Evolutionary conservation across 2,329 filamentous ascomycete species (phyloP).

Genomic region (Monilinia polystroma): DNA sequence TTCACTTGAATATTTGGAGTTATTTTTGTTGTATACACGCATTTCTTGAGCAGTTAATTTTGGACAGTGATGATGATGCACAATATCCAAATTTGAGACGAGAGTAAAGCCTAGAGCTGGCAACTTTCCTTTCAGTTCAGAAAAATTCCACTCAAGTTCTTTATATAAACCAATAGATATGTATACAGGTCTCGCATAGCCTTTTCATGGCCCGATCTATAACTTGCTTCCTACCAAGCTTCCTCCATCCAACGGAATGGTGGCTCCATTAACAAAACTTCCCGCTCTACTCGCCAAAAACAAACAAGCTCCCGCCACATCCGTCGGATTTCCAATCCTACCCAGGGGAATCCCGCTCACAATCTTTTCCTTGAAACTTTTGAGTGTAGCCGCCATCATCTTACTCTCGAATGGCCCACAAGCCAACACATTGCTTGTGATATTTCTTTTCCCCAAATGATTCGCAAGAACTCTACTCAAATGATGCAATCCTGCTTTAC

Average conservation of each 20-base stretch:
- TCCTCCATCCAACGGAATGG: constrained; percentile 62
- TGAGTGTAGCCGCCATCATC: constrained; percentile 71
- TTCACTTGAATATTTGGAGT: too few species aligned
- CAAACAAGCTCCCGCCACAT: constrained; percentile 70
- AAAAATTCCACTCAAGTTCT: neutral
- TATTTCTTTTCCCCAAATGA: constrained; percentile 58
- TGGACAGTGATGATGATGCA: too few species aligned
- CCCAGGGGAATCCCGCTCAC: constrained; percentile 61
- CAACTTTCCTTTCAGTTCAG: neutral
- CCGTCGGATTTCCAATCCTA: constrained; percentile 64
- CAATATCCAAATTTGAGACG: neutral
- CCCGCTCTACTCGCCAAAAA: constrained; percentile 69
- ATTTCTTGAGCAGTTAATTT: too few species aligned
- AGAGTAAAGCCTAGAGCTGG: neutral
- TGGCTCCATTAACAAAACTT: constrained; percentile 63
- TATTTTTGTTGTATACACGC: too few species aligned
- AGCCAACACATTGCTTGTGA: constrained; percentile 67
- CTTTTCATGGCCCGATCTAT: constrained; percentile 34
- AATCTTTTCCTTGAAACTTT: constrained; percentile 56
- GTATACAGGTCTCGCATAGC: neutral
- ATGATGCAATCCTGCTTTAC: constrained; percentile 64
- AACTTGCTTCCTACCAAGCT: constrained; percentile 48
- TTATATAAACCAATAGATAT: neutral
- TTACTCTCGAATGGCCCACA: constrained; percentile 71
- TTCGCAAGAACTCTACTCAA: constrained; percentile 62